Base-by-base conservation (phyloP, 2,329 filamentous ascomycete genomes). In the Beauveria sp. region DNA sequence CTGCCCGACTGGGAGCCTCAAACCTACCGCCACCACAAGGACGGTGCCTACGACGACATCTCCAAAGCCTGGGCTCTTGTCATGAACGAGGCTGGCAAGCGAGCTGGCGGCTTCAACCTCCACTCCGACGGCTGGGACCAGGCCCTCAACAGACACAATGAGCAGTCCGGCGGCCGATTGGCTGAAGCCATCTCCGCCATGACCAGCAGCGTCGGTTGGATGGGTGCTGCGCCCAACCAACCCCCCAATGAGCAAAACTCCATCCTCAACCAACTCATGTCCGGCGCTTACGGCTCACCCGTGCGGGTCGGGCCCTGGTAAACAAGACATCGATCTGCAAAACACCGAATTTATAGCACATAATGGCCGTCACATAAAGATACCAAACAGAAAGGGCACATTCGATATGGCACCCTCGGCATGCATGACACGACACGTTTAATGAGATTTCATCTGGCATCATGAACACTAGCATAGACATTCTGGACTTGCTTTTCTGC, bases 31-130 rank as follows among this genome's bases (percentile, higher is more conserved):
- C 84, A 96, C 68, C 91, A 96, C 78, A 97, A 97, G 75, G 89
- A 96, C 66, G 91, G 91, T 65, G 93, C 93, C 7, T 99, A 99
- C 71, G 93, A 99, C 69, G 95, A 98, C 71, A 93, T 99, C 65
- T 88, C 91, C 28, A 91, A 89, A 70, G 95, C 95, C 1, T 99
- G 95, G 95, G 87, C 91, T 18, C 75, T 96, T 66, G 93, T 96
- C 55, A 89, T 99, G 67, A 88, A 87, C 64, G 95, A 99, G 74
- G 91, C 92, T 2, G 87, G 89, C 24, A 98, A 98, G 78, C 85
- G 90, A 67, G 93, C 91, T 12, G 93, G 91, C 30, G 95, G 95
- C 40, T 95, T 98, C 69, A 86, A 91, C 66, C 72, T 99, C 66
- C 90, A 96, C 69, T 90, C 91, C 52, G 92, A 90, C 58, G 90